phyloP scores from a whole-genome alignment of 441 rosid genomes.

The Flueggea neowawraea region DNA sequence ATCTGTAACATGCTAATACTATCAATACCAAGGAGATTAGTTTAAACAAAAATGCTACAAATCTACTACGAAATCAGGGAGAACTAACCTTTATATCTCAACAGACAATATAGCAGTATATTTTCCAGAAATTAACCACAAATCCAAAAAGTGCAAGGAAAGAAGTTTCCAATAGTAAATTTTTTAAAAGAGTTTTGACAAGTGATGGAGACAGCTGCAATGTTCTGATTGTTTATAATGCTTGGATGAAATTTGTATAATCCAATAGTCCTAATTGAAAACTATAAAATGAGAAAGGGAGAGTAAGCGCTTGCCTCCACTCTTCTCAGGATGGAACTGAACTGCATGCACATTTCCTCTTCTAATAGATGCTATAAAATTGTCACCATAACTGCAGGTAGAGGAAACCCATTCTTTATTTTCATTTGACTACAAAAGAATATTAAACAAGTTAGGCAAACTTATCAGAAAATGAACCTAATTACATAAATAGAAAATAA shows the following conservation, averaged over 20 bases:
- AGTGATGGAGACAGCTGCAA: not conserved
- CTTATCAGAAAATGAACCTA: not conserved
- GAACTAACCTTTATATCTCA: too few species aligned
- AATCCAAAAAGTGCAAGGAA: too few species aligned
- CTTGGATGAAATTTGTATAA: not conserved
- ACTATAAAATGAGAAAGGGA: slow-evolving; percentile 1
- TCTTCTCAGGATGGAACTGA: slow-evolving; percentile 98
- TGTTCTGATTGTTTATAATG: not conserved
- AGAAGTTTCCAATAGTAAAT: not conserved
- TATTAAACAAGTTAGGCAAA: slow-evolving; percentile 9
- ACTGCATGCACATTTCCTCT: slow-evolving; percentile 98
- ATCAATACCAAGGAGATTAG: slow-evolving; percentile 7
- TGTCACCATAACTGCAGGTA: slow-evolving; percentile 77
- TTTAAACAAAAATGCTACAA: not conserved
- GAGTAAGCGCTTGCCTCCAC: slow-evolving; percentile 66
- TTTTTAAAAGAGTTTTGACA: too few species aligned
- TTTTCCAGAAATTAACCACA: too few species aligned
- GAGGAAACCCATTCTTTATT: slow-evolving; percentile 93
- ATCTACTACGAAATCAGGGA: not conserved
- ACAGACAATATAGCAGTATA: too few species aligned
- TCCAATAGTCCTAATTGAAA: slow-evolving; percentile 1
- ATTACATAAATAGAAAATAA: slow-evolving; percentile 7
- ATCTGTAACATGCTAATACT: slow-evolving; percentile 43
- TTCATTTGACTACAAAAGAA: slow-evolving; percentile 55
- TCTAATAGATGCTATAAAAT: slow-evolving; percentile 82